Evolutionary conservation across 305 asterid species (phyloP), one percentile per base, ranked within the genome.

Genomic region (Withania somnifera): DNA sequence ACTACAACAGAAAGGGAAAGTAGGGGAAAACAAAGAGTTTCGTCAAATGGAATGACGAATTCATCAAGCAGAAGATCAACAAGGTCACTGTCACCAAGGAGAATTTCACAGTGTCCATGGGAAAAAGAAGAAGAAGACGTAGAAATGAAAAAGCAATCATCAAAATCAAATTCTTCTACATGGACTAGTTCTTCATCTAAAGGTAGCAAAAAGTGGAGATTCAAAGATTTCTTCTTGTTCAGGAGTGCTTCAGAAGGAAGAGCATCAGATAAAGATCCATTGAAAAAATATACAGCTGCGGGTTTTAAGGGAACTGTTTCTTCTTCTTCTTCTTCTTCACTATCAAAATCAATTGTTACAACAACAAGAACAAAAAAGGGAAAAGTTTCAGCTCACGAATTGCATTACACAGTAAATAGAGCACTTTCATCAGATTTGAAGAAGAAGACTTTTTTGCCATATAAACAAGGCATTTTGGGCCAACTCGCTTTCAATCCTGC

Each of bases 161-260:
- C 75, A 3, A 75, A 83, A 7, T 19, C 86, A 0, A 26, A 13
- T 5, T 20, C 10, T 11, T 20, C 78, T 7, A 61, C 30, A 1
- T 71, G 84, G 10, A 11, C 78, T 22, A 24, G 87, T 36, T 78
- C 90, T 11, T 83, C 78, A 5, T 81, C 84, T 3, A 85, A 86
- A 84, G 84, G 81, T 20, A 75, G 78, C 14, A 91, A 81, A 84
- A 94, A 93, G 84, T 92, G 98, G 98, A 87, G 88, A 20, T 47
- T 94, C 7, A 93, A 82, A 84, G 97, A 94, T 38, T 89, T 94
- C 11, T 93, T 93, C 91, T 84, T 93, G 80, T 93, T 94, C 81
- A 83, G 97, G 77, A 94, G 98, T 79, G 97, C 97, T 84, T 94
- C 97, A 77, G 98, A 94, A 75, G 98, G 98, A 24, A 86, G 95